phyloP scores from a whole-genome alignment of 2,329 filamentous ascomycete genomes.

The Helotiales sp. region DNA sequence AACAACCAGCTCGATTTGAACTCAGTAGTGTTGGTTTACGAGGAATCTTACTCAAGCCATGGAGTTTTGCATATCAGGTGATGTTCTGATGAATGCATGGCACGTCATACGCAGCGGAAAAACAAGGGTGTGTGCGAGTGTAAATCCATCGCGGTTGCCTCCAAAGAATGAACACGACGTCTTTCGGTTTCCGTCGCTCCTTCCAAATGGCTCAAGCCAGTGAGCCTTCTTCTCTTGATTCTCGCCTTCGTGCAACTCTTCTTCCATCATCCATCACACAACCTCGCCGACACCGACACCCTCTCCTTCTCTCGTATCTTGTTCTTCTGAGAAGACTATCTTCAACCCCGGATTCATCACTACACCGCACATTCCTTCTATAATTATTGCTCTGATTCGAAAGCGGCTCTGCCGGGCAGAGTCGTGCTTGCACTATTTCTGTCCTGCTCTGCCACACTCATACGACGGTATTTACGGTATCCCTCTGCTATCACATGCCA shows the following conservation, averaged over 20 bases:
- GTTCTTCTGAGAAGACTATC: background rate
- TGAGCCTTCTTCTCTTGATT: background rate
- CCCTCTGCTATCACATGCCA: background rate
- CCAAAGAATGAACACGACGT: slow-evolving; percentile 3
- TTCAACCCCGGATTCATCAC: background rate
- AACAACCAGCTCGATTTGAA: too few relatives aligned
- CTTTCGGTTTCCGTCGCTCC: background rate
- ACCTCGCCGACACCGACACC: background rate
- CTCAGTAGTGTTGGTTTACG: too few relatives aligned
- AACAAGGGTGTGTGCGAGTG: background rate
- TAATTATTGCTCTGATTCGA: background rate
- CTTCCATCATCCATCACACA: background rate
- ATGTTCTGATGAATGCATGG: background rate
- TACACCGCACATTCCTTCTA: background rate
- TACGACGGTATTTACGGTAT: background rate
- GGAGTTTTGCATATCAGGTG: too few relatives aligned
- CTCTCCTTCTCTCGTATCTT: background rate
- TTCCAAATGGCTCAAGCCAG: slow-evolving; percentile 5
- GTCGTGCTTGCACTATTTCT: slow-evolving; percentile 4
- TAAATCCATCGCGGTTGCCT: slow-evolving; percentile 18
- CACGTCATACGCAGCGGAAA: slow-evolving; percentile 8
- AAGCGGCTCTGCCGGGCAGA: slow-evolving; percentile 18
- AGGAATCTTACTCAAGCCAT: too few relatives aligned
- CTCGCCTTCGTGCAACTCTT: background rate
- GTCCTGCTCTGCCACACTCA: background rate